Base-by-base conservation (phyloP, 2,329 filamentous ascomycete genomes). In the Microcyclospora tardicrescens region DNA sequence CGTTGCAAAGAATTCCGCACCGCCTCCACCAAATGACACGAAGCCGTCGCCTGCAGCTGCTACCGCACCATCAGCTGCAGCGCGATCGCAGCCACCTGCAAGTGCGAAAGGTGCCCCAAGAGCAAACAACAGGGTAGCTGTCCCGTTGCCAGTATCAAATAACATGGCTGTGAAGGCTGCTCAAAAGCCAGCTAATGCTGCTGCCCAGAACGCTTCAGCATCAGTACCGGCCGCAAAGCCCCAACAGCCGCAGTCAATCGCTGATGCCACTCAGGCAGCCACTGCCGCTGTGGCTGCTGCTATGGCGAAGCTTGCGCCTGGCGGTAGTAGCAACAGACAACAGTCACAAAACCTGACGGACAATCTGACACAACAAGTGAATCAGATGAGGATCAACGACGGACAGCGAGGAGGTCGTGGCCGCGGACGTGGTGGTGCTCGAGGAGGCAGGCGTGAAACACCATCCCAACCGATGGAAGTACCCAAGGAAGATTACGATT, bases 401-500 rank as follows among this genome's bases (percentile, higher is more conserved):
- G 48, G 43, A 6, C 45, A 47, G 12, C 36, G 44, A 34, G 53
- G 64, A 39, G 64, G 63, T 29, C 62, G 69, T 31, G 67, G 65
- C 10, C 52, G 64, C 33, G 64, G 72, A 37, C 67, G 71, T 34
- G 61, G 64, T 39, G 65, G 64, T 28, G 60, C 37, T 54, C 59
- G 40, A 57, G 65, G 53, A 32, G 54, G 52, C 8, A 46, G 57
- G 39, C 49, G 57, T 10, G 53, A 53, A 16, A 52, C 50, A 32
- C 41, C 33, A 19, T 65, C 62, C 28, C 64, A 70, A 35, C 66
- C 71, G 50, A 77, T 96, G 27, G 87, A 94, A 38, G 84, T 98
- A 2, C 91, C 91, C 0, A 75, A 81, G 35, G 79, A 84, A 1
- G 91, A 96, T 56, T 98, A 87, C 52, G 89, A 98, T 56, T 98